Evolutionary conservation across 805 yeast genomes (phyloP).

Genomic region (Yamadazyma scolyti): DNA sequence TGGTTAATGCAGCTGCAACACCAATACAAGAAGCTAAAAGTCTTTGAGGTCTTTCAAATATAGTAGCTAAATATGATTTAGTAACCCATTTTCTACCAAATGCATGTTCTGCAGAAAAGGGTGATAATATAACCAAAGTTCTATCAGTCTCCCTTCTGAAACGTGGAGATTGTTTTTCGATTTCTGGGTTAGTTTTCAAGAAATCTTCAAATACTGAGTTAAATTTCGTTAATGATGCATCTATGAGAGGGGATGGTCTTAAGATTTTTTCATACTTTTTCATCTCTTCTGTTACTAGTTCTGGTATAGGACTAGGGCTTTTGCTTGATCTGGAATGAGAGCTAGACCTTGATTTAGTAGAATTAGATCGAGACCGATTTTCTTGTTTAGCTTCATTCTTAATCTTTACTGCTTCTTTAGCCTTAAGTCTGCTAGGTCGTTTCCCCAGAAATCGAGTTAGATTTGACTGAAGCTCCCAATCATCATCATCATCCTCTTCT

Average conservation of each 20-base stretch:
- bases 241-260: constrained; percentile 34
- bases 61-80: constrained; percentile 58
- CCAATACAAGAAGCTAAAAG: constrained; percentile 76
- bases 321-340: constrained; percentile 13
- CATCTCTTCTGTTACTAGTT: constrained; percentile 6
- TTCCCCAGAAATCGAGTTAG: constrained; percentile 35
- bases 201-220: constrained; percentile 42
- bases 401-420: constrained; percentile 17
- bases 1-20: constrained; percentile 66
- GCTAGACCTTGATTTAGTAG: constrained; percentile 3
- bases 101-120: constrained; percentile 65
- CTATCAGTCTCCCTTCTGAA: constrained; percentile 36
- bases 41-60: constrained; percentile 82
- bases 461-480: constrained; percentile 8
- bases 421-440: constrained; percentile 25
- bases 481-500: constrained; percentile 17
- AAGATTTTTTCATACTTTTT: constrained; percentile 25
- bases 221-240: constrained; percentile 32
- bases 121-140: constrained; percentile 62
- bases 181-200: constrained; percentile 39
- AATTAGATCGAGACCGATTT: constrained; percentile 2
- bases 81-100: constrained; percentile 78
- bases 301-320: constrained; percentile 9
- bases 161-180: constrained; percentile 36
- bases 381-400: constrained; percentile 7